A percentile compares a stretch with the other conserved stretches of the same genome.
phyloP scores from a whole-genome alignment of 225 moss, liverwort and hornwort genomes.

The Sphagnum tenellum region DNA sequence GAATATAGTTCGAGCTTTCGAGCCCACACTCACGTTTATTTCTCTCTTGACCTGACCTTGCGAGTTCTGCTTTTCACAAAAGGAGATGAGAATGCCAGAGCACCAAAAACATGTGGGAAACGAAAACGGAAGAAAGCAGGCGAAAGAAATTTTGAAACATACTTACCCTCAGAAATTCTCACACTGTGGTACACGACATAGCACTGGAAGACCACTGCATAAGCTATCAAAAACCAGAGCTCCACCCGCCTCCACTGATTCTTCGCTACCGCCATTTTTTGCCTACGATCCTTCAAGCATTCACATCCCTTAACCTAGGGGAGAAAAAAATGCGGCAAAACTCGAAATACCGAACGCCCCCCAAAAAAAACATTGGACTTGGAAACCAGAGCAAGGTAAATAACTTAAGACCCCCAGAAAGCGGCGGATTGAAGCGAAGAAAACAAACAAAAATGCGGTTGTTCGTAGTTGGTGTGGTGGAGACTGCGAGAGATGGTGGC shows the following conservation, averaged over 20 bases:
- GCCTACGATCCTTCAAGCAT: background rate
- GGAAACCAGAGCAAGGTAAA: too few species aligned
- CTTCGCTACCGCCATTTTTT: conserved; percentile 10
- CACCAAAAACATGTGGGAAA: background rate
- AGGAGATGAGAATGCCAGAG: background rate
- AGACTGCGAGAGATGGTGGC: too few species aligned
- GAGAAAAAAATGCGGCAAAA: too few species aligned
- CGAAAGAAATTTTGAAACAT: background rate
- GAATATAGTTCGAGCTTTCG: too few species aligned
- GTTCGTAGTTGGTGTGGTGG: too few species aligned
- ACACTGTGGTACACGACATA: conserved; percentile 22
- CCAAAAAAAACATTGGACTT: too few species aligned
- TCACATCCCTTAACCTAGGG: too few species aligned
- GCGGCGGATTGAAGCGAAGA: too few species aligned
- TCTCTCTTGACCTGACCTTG: background rate
- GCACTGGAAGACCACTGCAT: conserved; percentile 20
- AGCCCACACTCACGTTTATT: too few species aligned
- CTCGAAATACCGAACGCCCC: too few species aligned
- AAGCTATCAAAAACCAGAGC: conserved; percentile 24
- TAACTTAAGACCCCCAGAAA: too few species aligned
- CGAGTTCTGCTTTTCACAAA: background rate
- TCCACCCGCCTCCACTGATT: conserved; percentile 23
- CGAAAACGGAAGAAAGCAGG: background rate
- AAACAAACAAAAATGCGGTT: too few species aligned
- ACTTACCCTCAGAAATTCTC: conserved; percentile 21